Conservation (phyloP, 2,329 filamentous ascomycete genomes). For the Colletotrichum agaves region DNA sequence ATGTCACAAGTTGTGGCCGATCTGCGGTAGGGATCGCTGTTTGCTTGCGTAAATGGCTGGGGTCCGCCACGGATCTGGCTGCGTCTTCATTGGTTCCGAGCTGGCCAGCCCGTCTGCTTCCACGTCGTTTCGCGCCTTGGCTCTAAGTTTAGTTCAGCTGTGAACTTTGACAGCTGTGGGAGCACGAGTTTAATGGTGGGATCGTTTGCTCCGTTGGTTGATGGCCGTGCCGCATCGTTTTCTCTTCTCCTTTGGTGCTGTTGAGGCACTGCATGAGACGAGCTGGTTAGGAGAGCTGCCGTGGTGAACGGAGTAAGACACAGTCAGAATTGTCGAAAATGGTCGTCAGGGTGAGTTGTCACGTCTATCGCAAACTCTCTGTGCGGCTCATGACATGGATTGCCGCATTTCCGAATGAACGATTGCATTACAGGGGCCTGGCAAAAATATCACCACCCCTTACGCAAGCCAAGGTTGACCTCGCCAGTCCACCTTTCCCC, state of each 20-base stretch:
- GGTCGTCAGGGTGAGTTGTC: not conserved
- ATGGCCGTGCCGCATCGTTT: not conserved
- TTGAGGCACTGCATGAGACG: not conserved
- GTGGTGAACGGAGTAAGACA: not conserved
- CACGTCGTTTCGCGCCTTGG: slow-evolving; percentile 14
- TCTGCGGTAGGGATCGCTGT: slow-evolving; percentile 32
- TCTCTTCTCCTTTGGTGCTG: not conserved
- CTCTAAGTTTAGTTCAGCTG: slow-evolving; percentile 10
- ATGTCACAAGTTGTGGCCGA: slow-evolving; percentile 29
- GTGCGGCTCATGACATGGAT: slow-evolving; percentile 28
- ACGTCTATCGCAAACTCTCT: slow-evolving; percentile 5
- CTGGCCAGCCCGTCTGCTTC: slow-evolving; percentile 13
- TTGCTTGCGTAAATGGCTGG: slow-evolving; percentile 36
- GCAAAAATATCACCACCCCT: slow-evolving; percentile 30
- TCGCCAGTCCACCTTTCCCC: slow-evolving; percentile 29
- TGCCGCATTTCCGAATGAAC: slow-evolving; percentile 3
- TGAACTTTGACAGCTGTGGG: slow-evolving; percentile 20
- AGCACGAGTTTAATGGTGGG: not conserved
- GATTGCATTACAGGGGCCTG: slow-evolving; percentile 13
- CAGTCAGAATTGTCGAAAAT: no score
- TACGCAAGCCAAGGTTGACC: slow-evolving; percentile 35
- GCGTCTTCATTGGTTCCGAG: slow-evolving; percentile 2
- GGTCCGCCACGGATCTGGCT: slow-evolving; percentile 6
- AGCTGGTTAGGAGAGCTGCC: not conserved
- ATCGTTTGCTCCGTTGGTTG: slow-evolving; percentile 17